Evolutionary conservation across 2,329 filamentous ascomycete species (phyloP).

Genomic region (Trichoderma hamatum): DNA sequence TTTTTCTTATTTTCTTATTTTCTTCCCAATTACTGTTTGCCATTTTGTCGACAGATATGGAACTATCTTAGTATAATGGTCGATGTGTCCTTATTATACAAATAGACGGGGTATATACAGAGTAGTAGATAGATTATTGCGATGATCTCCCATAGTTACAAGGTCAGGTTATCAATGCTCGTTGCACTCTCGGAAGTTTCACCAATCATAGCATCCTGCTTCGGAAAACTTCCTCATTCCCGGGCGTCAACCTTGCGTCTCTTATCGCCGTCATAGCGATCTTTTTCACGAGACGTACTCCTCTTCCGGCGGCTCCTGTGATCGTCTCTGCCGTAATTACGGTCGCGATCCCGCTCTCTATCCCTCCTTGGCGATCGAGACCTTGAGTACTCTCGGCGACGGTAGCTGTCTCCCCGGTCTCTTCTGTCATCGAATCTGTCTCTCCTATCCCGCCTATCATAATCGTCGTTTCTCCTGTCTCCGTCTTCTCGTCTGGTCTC

Average conservation of each 20-base stretch:
- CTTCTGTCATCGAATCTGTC: conserved; percentile 31
- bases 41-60: not conserved
- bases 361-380: conserved; percentile 58
- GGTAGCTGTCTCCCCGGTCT: conserved; percentile 19
- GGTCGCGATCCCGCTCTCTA: not conserved
- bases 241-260: conserved; percentile 57
- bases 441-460: conserved; percentile 38
- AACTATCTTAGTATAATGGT: not conserved
- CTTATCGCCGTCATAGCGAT: conserved; percentile 62
- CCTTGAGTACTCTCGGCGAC: conserved; percentile 44
- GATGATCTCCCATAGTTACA: not conserved
- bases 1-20: not conserved
- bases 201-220: not conserved
- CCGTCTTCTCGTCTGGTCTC: conserved; percentile 32
- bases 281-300: conserved; percentile 58
- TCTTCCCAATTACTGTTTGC: too few relatives aligned
- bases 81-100: not conserved
- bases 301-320: conserved; percentile 57
- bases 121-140: conserved; percentile 1
- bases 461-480: conserved; percentile 38
- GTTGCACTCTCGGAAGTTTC: not conserved
- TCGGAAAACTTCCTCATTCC: conserved; percentile 30
- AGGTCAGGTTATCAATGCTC: not conserved
- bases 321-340: conserved; percentile 40
- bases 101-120: conserved; percentile 19